Conservation (phyloP, 192 early-diverging fungal genomes). For the Coemansia sp. region DNA sequence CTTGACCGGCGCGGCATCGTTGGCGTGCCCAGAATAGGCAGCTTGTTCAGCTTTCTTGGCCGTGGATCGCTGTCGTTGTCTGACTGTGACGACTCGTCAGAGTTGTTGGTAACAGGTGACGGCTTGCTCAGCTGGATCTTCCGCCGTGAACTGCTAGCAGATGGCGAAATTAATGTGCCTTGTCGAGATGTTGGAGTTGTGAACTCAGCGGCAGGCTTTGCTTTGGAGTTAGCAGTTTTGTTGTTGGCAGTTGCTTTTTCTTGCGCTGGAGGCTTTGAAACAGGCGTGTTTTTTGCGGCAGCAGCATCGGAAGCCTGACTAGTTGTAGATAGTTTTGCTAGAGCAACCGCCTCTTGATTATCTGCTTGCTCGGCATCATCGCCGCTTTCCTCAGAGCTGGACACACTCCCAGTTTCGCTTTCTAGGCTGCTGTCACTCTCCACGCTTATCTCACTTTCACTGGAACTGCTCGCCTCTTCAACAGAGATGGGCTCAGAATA, state of each 20-base stretch:
- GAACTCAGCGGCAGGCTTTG: background rate
- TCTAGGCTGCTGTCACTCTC: conserved; percentile 27
- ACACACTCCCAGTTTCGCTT: background rate
- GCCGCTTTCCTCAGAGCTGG: background rate
- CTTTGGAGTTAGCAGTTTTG: background rate
- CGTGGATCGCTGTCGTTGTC: conserved; percentile 17
- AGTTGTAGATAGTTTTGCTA: background rate
- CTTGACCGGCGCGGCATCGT: conserved; percentile 6
- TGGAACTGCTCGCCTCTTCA: background rate
- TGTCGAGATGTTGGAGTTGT: conserved; percentile 1
- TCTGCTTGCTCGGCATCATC: background rate
- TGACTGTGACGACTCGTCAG: conserved; percentile 13
- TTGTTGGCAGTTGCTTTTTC: background rate
- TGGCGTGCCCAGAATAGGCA: conserved; percentile 32
- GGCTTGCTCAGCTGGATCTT: conserved; percentile 30
- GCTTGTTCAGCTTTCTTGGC: conserved; percentile 15
- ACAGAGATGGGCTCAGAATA: background rate
- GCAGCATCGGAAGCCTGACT: no score
- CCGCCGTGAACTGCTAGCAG: conserved; percentile 10
- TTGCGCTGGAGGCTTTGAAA: no score
- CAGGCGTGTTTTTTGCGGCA: no score
- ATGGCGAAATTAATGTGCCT: background rate
- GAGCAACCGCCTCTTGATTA: background rate
- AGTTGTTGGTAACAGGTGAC: background rate
- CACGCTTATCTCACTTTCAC: conserved; percentile 7